phyloP scores from a whole-genome alignment of 108 stramenopile genomes.

The Chaetoceros muelleri region DNA sequence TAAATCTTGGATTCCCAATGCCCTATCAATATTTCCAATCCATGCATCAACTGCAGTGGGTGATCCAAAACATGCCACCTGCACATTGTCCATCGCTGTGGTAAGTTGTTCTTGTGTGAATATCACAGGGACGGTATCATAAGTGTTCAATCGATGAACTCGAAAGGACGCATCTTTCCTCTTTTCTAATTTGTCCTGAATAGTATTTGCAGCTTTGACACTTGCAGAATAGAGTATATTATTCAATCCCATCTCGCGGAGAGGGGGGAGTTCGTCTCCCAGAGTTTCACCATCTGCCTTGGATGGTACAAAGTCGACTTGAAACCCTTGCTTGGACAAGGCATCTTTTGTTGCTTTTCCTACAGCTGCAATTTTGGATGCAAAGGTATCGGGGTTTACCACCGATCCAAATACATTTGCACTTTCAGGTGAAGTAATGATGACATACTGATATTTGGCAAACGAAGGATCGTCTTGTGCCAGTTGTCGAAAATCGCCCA shows the following conservation, averaged over 20 bases:
- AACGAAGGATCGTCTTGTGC: conserved; percentile 22
- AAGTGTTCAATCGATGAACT: conserved; percentile 67
- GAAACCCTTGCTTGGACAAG: conserved; percentile 32
- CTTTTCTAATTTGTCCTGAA: conserved; percentile 45
- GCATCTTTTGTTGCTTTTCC: conserved; percentile 66
- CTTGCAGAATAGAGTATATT: conserved; percentile 71
- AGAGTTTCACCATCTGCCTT: conserved; percentile 67
- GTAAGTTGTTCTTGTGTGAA: conserved; percentile 45
- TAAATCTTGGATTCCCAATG: neutral
- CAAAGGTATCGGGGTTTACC: conserved; percentile 21
- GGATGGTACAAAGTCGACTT: conserved; percentile 59
- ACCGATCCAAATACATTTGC: conserved; percentile 60
- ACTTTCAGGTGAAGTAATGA: conserved; percentile 78
- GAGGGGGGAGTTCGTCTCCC: conserved; percentile 41
- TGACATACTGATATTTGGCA: conserved; percentile 47
- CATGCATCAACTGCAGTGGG: conserved; percentile 78
- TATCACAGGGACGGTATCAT: conserved; percentile 68
- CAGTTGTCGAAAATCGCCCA: conserved; percentile 24
- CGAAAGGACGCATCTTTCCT: conserved; percentile 32
- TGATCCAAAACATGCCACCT: conserved; percentile 71
- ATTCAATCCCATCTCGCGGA: conserved; percentile 9
- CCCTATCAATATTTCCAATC: conserved; percentile 35
- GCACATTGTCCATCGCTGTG: conserved; percentile 18
- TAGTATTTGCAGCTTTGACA: conserved; percentile 50
- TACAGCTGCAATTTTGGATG: conserved; percentile 45